Conservation (phyloP, 495 filamentous ascomycete genomes). For the Aspergillus panamensis region DNA sequence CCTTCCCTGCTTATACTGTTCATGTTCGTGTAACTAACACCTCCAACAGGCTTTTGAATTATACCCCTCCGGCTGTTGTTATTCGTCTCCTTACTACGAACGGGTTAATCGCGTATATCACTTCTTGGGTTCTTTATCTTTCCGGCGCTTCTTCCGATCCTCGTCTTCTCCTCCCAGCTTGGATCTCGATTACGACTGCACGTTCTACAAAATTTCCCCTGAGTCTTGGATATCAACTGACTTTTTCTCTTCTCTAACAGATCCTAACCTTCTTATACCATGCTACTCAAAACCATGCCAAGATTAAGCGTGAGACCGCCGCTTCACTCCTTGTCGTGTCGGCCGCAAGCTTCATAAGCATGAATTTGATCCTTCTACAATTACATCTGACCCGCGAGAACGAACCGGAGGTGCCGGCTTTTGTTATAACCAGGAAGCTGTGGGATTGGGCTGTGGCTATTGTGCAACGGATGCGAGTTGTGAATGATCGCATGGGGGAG, state of each 20-base stretch:
- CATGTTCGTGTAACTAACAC: not conserved
- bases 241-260: slow-evolving; percentile 32
- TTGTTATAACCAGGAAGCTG: slow-evolving; percentile 48
- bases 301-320: slow-evolving; percentile 74
- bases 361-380: slow-evolving; percentile 66
- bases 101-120: slow-evolving; percentile 74
- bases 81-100: slow-evolving; percentile 79
- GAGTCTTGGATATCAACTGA: not conserved
- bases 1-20: not conserved
- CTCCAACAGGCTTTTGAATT: slow-evolving; percentile 69
- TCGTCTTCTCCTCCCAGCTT: slow-evolving; percentile 75
- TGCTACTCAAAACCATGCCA: slow-evolving; percentile 74
- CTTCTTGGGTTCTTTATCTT: slow-evolving; percentile 73
- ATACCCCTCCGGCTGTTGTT: slow-evolving; percentile 79
- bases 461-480: slow-evolving; percentile 41
- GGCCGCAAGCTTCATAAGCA: slow-evolving; percentile 69
- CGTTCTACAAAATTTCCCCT: slow-evolving; percentile 12
- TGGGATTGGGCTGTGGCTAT: slow-evolving; percentile 44
- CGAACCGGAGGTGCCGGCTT: slow-evolving; percentile 59
- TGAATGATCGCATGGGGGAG: slow-evolving; percentile 30
- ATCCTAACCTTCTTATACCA: slow-evolving; percentile 77
- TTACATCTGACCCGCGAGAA: slow-evolving; percentile 64
- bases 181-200: slow-evolving; percentile 81
- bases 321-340: slow-evolving; percentile 75
- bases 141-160: slow-evolving; percentile 72